Conservation (phyloP, 768 basidiomycete species). For the Botryobasidium botryosum region DNA sequence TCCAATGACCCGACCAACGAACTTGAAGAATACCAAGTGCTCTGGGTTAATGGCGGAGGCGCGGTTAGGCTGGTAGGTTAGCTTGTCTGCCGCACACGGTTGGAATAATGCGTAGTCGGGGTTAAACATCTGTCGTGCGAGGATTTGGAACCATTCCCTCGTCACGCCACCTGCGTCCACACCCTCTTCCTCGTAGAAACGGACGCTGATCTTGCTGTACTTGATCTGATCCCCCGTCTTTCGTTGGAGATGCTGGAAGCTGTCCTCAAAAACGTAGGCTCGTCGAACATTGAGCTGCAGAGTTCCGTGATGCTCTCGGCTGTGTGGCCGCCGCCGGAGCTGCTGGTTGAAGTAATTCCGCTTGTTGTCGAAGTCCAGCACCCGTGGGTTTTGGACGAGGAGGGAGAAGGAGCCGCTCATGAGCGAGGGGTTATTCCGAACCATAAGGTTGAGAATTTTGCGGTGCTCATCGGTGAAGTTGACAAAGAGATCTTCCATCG, state of each 20-base stretch:
- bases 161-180: conserved; percentile 98
- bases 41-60: conserved; percentile 90
- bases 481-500: conserved; percentile 83
- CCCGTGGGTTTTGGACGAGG: conserved; percentile 86
- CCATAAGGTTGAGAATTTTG: conserved; percentile 91
- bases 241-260: conserved; percentile 79
- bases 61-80: conserved; percentile 93
- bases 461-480: conserved; percentile 86
- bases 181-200: conserved; percentile 94
- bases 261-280: conserved; percentile 91
- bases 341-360: conserved; percentile 91
- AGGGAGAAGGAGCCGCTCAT: conserved; percentile 98
- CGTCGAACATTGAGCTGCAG: conserved; percentile 81
- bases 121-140: conserved; percentile 97
- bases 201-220: conserved; percentile 88
- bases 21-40: conserved; percentile 95
- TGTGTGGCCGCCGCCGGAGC: conserved; percentile 64
- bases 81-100: conserved; percentile 85
- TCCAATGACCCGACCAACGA: conserved; percentile 92
- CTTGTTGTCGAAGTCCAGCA: conserved; percentile 99
- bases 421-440: conserved; percentile 91
- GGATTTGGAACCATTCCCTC: conserved; percentile 95
- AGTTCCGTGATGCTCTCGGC: conserved; percentile 65
- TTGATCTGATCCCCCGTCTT: conserved; percentile 94
- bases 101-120: conserved; percentile 98